Conservation (phyloP, 2,329 filamentous ascomycete genomes). For the Xylaria hypoxylon region DNA sequence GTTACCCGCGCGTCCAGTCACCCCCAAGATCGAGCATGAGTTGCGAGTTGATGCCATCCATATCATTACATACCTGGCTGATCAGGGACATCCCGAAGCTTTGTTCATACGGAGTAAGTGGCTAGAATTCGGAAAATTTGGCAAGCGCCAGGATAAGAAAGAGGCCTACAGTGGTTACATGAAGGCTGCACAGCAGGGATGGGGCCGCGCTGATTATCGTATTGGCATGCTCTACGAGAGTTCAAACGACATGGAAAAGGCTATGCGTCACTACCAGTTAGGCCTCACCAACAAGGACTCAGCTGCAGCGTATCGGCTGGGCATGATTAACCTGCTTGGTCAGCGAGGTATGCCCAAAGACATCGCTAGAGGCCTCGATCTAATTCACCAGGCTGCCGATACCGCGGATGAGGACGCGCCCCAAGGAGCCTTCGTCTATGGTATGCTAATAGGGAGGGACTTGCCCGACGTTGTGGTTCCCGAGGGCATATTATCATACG, state of each 20-base stretch:
- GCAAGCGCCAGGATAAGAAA: constrained; percentile 88
- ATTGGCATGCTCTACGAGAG: constrained; percentile 99
- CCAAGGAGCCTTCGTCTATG: constrained; percentile 94
- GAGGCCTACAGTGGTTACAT: constrained; percentile 92
- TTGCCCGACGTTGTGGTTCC: constrained; percentile 91
- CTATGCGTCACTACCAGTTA: constrained; percentile 87
- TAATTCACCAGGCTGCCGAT: constrained; percentile 85
- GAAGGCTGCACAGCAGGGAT: constrained; percentile 85
- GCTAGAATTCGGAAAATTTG: constrained; percentile 98
- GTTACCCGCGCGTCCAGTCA: constrained; percentile 71
- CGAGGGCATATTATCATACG: constrained; percentile 73
- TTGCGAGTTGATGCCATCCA: constrained; percentile 89
- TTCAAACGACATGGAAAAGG: constrained; percentile 91
- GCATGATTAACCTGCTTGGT: constrained; percentile 97
- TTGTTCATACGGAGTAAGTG: constrained; percentile 96
- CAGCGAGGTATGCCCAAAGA: constrained; percentile 93
- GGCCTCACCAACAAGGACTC: constrained; percentile 87
- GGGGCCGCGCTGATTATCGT: constrained; percentile 90
- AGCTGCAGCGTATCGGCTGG: constrained; percentile 85
- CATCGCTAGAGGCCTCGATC: constrained; percentile 78
- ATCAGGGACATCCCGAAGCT: constrained; percentile 92
- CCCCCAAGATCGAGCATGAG: constrained; percentile 89
- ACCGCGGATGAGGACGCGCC: constrained; percentile 95
- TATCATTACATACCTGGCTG: constrained; percentile 88
- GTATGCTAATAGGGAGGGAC: constrained; percentile 92